A percentile compares a stretch with the other conserved stretches of the same genome.
These are phyloP conservation scores for Fragilaria radians DNA, from an alignment of 108 stramenopile genomes.

Conservation along the genomic window DNA sequence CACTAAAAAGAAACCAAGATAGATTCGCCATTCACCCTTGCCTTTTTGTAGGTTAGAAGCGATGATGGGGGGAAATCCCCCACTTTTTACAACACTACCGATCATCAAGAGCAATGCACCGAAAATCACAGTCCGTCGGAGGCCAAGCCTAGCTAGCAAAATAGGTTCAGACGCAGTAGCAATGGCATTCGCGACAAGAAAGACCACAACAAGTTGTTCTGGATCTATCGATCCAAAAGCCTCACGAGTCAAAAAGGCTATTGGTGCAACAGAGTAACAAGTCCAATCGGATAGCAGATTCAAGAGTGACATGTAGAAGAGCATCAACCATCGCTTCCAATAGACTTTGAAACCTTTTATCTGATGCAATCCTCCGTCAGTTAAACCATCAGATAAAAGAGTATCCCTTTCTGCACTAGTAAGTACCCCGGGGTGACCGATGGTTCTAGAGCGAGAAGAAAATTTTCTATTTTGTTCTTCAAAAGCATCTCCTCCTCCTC, in stretches of 20 bases:
- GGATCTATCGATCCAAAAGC: constrained; percentile 81
- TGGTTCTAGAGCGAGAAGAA: background rate
- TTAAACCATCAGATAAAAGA: background rate
- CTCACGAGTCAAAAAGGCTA: constrained; percentile 56
- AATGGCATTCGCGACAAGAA: constrained; percentile 72
- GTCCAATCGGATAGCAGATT: constrained; percentile 85
- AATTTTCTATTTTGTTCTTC: background rate
- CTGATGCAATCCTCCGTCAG: background rate
- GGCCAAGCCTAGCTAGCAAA: constrained; percentile 66
- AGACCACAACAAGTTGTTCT: constrained; percentile 72
- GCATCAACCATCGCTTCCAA: constrained; percentile 74
- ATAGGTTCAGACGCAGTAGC: constrained; percentile 77
- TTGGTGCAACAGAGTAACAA: constrained; percentile 77
- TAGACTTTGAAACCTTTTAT: constrained; percentile 47
- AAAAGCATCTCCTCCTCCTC: background rate
- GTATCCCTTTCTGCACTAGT: background rate
- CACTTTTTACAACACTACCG: constrained; percentile 78
- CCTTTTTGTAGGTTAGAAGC: constrained; percentile 29
- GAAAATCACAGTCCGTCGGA: constrained; percentile 70
- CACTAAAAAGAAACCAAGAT: constrained; percentile 81
- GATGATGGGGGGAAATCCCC: constrained; percentile 46
- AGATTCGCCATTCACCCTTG: constrained; percentile 62
- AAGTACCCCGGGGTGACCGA: too few relatives aligned
- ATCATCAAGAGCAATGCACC: constrained; percentile 71
- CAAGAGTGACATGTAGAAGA: constrained; percentile 68